Conservation (phyloP, 176 grass and related monocot species). For the Oryza meyeriana region DNA sequence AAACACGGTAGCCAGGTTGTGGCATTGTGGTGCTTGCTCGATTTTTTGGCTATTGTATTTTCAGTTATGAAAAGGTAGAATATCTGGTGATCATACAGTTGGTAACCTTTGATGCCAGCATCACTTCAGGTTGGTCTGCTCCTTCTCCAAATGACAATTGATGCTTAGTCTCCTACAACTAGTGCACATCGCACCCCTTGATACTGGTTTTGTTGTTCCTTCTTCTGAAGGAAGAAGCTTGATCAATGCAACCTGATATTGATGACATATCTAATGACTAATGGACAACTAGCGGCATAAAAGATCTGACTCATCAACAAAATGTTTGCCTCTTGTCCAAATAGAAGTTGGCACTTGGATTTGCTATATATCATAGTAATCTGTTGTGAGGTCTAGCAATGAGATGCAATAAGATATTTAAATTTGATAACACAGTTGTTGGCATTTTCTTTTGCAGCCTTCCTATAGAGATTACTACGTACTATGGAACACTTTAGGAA, state of each 20-base stretch:
- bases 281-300: background rate
- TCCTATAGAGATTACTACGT: slow-evolving; percentile 42
- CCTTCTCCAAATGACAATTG: background rate
- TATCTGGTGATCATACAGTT: background rate
- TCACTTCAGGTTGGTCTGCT: background rate
- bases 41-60: no score
- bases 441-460: slow-evolving; percentile 35
- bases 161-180: background rate
- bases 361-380: background rate
- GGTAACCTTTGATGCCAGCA: background rate
- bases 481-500: no score
- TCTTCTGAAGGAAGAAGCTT: no score
- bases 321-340: background rate
- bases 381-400: background rate
- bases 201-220: background rate
- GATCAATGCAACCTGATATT: no score
- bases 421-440: slow-evolving; percentile 1
- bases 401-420: background rate
- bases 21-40: no score
- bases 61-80: no score
- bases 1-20: no score
- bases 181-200: background rate
- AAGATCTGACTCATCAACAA: background rate
- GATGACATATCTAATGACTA: background rate
- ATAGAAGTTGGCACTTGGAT: background rate